Evolutionary conservation across 352 stramenopile genomes (phyloP).

Genomic region (Globisporangium cylindrosporum): DNA sequence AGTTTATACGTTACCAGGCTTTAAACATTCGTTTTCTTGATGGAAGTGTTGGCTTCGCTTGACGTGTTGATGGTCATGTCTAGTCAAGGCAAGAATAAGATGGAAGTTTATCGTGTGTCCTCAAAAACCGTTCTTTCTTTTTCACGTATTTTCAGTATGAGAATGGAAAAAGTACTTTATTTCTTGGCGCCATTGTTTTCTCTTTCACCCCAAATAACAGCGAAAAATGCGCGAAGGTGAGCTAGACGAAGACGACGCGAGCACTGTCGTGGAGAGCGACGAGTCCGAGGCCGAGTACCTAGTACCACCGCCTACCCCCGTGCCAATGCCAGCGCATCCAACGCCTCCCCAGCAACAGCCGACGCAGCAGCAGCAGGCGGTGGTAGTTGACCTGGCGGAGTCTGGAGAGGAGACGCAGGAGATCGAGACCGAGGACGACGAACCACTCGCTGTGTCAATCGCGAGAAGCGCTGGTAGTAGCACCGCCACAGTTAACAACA

Average conservation of each 20-base stretch:
- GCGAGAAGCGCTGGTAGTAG: not conserved
- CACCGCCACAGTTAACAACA: not conserved
- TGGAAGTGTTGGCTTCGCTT: too few relatives aligned
- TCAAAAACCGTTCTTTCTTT: too few relatives aligned
- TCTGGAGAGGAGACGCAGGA: conserved; percentile 3
- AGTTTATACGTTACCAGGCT: not conserved
- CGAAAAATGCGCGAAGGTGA: conserved; percentile 1
- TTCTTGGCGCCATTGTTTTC: not conserved
- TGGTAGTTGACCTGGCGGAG: not conserved
- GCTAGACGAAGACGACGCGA: not conserved
- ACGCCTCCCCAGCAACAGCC: not conserved
- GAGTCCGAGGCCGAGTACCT: not conserved
- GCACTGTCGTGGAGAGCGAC: not conserved
- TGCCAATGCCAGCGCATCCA: not conserved
- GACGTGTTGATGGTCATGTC: too few relatives aligned
- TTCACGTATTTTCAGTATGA: too few relatives aligned
- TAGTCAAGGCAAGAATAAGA: too few relatives aligned
- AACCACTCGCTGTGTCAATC: not conserved
- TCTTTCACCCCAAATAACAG: too few relatives aligned
- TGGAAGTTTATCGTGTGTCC: too few relatives aligned
- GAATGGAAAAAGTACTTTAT: not conserved
- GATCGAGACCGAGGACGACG: conserved; percentile 6
- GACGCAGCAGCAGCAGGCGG: too few relatives aligned
- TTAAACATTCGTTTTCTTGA: too few relatives aligned
- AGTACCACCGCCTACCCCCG: too few relatives aligned